Evolutionary conservation across 495 filamentous ascomycete genomes (phyloP), one percentile per base, ranked within the genome.

Genomic region (Oidiodendron maius): DNA sequence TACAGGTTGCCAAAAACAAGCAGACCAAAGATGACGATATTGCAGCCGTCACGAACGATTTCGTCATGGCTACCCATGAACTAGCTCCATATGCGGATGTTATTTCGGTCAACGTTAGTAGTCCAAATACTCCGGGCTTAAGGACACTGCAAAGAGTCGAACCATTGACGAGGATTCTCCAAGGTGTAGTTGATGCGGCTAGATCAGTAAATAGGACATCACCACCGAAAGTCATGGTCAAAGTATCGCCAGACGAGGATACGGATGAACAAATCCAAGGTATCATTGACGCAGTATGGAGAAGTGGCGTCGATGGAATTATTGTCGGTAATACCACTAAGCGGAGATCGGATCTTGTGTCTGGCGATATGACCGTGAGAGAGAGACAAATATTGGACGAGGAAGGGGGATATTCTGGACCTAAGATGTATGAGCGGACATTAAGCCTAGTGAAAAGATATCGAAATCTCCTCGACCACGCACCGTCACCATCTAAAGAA

Each of bases 1-100:
- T 98, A n/a, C 91, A 98, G 62, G 80, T 98, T 21, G 89, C 91
- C n/a, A 96, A 98, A 79, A 97, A 96, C 68, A 95, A 93, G 70
- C 61, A 69, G 35, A 98, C 93, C 1, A 77, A 87, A 8, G 89
- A 94, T 53, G 71, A 72, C 12, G 88, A 98, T 62, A 80, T 95
- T 34, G 75, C 86, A 22, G 89, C 90, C 18, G 86, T 97, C 37
- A 83, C 77, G 57, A 64, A 68, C 22, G 93, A 97, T 70, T 95
- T 96, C 58, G 83, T 89, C 16, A 83, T 81, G 58, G 95, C 91
- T 57, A 89, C 96, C 0, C 68, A 88, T 45, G 76, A 80, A 28
- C 69, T 98, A 6, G 93, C 80, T 2, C 77, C 71, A 34, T 98
- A 95, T 58, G 89, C 93, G 2, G 93, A 98, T 59, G 87, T 98